Evolutionary conservation across 768 basidiomycete genomes (phyloP), one percentile per base, ranked within the genome.

Genomic region (Boletus rex-veris): DNA sequence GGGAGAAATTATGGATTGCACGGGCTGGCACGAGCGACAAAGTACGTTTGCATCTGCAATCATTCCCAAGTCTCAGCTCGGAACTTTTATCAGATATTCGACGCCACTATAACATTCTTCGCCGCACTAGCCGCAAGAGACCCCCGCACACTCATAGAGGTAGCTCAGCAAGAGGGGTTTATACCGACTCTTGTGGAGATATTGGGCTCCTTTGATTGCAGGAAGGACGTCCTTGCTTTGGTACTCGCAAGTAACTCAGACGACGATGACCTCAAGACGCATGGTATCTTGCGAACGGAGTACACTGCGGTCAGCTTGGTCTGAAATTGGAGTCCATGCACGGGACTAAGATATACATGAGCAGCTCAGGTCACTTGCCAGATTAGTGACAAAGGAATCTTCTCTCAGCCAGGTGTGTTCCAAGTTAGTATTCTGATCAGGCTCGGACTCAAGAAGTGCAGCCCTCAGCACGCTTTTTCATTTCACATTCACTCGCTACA

Each of bases 1-100:
- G 88, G 88, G 81, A 85, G 49, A 75, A 82, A 11, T 74, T 92
- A 36, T 63, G 75, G 40, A 73, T 71, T 8, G 81, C 84, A 3
- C 84, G 83, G 3, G 85, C 77, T 15, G 84, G 84, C 2, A 70
- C 70, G 38, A 79, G 77, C 7, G 83, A 88, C 57, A 89, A 86
- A 62, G 80, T 75, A 69, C 62, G 72, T 76, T 68, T 41, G 8
- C 50, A 19, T 46, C 36, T 30, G 15, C n/a, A 16, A 33, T 33
- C 14, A 33, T 33, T 35, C 31, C 12, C 18, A 21, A 37, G 18
- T 11, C 15, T 19, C 12, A 7, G 18, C 44, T 53, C 15, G 14
- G 4, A 38, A 44, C n/a, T 5, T 47, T 24, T 4, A 38, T 45
- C 53, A 89, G 86, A 74, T 90, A 21, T 67, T 92, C 31, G 86